phyloP scores from a whole-genome alignment of 768 basidiomycete species.

The Boletus rubropictus region DNA sequence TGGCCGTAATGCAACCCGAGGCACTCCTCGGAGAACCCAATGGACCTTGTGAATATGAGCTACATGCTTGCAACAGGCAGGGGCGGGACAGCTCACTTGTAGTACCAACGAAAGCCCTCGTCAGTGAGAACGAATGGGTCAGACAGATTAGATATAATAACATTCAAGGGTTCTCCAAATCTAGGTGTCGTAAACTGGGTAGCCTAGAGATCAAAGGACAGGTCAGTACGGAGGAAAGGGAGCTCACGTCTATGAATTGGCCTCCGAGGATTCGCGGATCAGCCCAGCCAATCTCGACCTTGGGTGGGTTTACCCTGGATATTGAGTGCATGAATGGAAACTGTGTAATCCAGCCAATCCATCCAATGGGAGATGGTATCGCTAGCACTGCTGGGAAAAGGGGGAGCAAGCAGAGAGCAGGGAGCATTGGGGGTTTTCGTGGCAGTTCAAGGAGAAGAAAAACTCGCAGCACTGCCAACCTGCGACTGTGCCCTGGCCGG shows the following conservation, averaged over 20 bases:
- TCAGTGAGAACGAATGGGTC: constrained; percentile 80
- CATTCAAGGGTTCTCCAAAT: constrained; percentile 77
- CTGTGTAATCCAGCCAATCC: constrained; percentile 10
- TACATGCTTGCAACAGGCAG: background rate
- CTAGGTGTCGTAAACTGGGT: constrained; percentile 56
- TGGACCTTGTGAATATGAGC: constrained; percentile 43
- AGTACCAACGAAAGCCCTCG: constrained; percentile 59
- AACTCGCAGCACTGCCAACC: background rate
- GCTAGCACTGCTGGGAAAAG: constrained; percentile 12
- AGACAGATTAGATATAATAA: constrained; percentile 73
- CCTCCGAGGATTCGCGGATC: constrained; percentile 76
- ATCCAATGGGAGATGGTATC: constrained; percentile 10
- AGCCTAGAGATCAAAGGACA: background rate
- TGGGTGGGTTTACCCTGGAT: constrained; percentile 12
- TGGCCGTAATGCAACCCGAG: constrained; percentile 72
- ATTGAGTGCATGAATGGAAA: background rate
- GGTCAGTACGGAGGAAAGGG: background rate
- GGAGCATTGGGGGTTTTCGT: constrained; percentile 12
- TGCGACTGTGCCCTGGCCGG: background rate
- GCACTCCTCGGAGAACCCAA: constrained; percentile 81
- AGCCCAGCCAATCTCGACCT: constrained; percentile 38
- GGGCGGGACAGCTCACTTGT: constrained; percentile 41
- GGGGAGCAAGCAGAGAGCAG: constrained; percentile 7
- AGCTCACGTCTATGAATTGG: constrained; percentile 65
- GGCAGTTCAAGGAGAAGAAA: background rate